Evolutionary conservation across 306 rosid species (phyloP).

Genomic region (Medicago truncatula): DNA sequence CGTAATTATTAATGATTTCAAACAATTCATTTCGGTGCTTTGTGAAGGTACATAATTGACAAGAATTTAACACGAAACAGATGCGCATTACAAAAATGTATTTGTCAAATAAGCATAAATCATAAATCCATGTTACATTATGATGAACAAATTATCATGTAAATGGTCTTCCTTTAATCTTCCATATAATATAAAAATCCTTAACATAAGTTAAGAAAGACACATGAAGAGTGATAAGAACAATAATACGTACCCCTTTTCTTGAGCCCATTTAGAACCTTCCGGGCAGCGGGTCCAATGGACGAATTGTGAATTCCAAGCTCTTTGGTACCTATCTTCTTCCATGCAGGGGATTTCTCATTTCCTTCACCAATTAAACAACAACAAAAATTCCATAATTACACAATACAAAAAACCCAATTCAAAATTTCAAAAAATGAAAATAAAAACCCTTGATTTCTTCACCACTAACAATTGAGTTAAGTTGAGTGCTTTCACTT

Average conservation of each 20-base stretch:
- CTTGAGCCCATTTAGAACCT: slow-evolving; percentile 76
- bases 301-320: slow-evolving; percentile 67
- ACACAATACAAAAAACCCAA: slow-evolving; percentile 17
- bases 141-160: neutral
- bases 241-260: slow-evolving; percentile 52
- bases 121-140: neutral
- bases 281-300: slow-evolving; percentile 56
- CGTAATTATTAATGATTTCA: neutral
- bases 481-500: slow-evolving; percentile 37
- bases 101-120: neutral
- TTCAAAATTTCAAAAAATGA: neutral
- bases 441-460: neutral
- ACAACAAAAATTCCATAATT: slow-evolving; percentile 2
- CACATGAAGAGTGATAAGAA: neutral
- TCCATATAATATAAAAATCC: neutral
- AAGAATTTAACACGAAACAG: neutral
- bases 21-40: slow-evolving; percentile 6
- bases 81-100: neutral
- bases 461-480: slow-evolving; percentile 12
- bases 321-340: slow-evolving; percentile 62
- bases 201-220: neutral
- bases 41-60: neutral
- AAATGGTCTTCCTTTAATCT: neutral
- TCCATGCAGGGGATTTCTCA: slow-evolving; percentile 53
- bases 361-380: slow-evolving; percentile 43